Conservation (phyloP, 805 yeast genomes). For the Ogataea allantospora region DNA sequence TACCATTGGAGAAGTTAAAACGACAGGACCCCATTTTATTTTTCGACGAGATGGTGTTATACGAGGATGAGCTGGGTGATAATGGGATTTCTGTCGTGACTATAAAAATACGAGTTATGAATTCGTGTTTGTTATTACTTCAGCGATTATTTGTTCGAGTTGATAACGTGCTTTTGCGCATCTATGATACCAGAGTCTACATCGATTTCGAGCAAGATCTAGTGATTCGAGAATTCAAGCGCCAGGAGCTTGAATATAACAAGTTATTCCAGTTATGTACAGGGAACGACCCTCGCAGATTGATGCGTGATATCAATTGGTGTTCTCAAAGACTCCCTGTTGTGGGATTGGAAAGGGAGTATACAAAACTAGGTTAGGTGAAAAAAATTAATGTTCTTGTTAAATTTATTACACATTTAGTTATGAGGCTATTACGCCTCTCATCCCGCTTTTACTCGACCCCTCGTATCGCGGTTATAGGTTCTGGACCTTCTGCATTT, state of each 20-base stretch:
- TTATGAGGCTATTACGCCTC: constrained; percentile 5
- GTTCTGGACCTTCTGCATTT: constrained; percentile 96
- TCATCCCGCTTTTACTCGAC: constrained; percentile 2
- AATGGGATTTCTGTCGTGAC: constrained; percentile 83
- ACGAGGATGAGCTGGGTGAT: constrained; percentile 95
- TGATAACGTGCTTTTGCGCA: constrained; percentile 82
- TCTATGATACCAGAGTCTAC: constrained; percentile 81
- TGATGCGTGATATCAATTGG: constrained; percentile 84
- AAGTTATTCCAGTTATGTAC: constrained; percentile 41
- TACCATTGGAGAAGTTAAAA: constrained; percentile 70
- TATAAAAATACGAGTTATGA: constrained; percentile 87
- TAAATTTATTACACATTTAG: background rate
- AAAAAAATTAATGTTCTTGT: constrained; percentile 2
- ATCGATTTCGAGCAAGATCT: constrained; percentile 66
- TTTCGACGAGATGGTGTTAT: constrained; percentile 84
- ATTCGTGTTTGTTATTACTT: constrained; percentile 67
- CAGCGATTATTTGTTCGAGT: constrained; percentile 82
- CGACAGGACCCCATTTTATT: constrained; percentile 81
- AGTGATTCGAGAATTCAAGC: constrained; percentile 75
- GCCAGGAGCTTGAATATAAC: constrained; percentile 57
- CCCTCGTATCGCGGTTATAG: constrained; percentile 69
- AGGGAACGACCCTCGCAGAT: constrained; percentile 65
- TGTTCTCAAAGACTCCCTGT: constrained; percentile 48
- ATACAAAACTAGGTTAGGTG: constrained; percentile 11
- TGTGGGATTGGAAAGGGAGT: constrained; percentile 24